Evolutionary conservation across 495 filamentous ascomycete genomes (phyloP).

Genomic region (Neurospora sp.): DNA sequence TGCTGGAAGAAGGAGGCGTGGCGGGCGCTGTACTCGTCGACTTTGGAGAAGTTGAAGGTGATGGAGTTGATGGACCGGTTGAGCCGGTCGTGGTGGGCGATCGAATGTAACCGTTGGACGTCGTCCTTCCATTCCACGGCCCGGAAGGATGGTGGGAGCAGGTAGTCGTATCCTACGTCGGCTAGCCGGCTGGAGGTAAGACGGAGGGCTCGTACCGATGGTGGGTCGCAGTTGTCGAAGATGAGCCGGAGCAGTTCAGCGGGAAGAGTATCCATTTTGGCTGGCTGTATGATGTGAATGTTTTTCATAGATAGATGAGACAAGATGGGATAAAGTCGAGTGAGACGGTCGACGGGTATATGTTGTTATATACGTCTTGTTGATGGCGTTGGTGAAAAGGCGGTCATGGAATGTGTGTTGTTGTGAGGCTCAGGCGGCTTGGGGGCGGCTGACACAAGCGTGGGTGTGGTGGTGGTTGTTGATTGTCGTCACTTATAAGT

Average conservation of each 20-base stretch:
- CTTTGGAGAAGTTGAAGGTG: slow-evolving; percentile 35
- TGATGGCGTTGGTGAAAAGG: not conserved
- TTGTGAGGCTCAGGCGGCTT: not conserved
- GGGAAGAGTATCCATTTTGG: slow-evolving; percentile 27
- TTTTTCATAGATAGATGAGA: not conserved
- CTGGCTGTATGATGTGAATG: not conserved
- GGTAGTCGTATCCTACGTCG: slow-evolving; percentile 36
- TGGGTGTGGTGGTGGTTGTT: not conserved
- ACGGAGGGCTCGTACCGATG: slow-evolving; percentile 30
- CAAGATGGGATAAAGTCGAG: not conserved
- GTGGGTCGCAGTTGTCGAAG: slow-evolving; percentile 32
- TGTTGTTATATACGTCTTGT: not conserved
- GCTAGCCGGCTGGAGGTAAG: slow-evolving; percentile 27
- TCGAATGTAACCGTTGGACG: slow-evolving; percentile 31
- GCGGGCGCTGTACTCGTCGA: slow-evolving; percentile 33
- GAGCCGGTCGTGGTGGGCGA: slow-evolving; percentile 34
- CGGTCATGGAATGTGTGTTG: not conserved
- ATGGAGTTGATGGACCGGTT: slow-evolving; percentile 29
- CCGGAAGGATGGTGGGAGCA: slow-evolving; percentile 30
- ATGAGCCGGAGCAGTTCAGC: slow-evolving; percentile 40
- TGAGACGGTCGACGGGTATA: not conserved
- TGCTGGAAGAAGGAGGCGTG: slow-evolving; percentile 32
- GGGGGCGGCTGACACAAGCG: not conserved
- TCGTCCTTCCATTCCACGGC: slow-evolving; percentile 38
- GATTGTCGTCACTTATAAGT: not conserved